phyloP scores from a whole-genome alignment of 768 basidiomycete species.

The Glaciozyma antarctica region DNA sequence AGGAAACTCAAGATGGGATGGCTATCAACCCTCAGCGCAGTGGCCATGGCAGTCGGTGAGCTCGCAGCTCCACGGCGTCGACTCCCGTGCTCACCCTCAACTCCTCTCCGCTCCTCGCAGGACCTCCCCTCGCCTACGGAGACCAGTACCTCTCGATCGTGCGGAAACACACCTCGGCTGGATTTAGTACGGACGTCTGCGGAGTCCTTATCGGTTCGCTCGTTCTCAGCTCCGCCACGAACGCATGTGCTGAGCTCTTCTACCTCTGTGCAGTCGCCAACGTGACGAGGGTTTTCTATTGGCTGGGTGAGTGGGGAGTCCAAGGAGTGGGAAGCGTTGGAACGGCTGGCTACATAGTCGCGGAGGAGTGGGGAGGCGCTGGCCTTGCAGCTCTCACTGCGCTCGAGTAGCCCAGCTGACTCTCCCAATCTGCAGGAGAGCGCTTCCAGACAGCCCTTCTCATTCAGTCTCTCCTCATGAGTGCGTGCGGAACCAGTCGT shows the following conservation, averaged over 20 bases:
- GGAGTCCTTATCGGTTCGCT: constrained; percentile 22
- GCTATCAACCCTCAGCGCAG: constrained; percentile 1
- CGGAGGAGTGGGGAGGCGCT: not conserved
- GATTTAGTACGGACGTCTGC: constrained; percentile 28
- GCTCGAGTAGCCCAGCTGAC: not conserved
- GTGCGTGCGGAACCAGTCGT: too few relatives aligned
- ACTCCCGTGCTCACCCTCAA: not conserved
- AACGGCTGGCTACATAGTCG: too few relatives aligned
- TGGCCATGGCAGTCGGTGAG: constrained; percentile 25
- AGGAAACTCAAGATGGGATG: constrained; percentile 9
- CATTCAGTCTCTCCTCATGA: constrained; percentile 26
- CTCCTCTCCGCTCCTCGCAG: not conserved
- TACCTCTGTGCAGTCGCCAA: constrained; percentile 18
- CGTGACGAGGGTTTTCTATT: constrained; percentile 23
- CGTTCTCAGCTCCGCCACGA: not conserved
- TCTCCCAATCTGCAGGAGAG: constrained; percentile 6
- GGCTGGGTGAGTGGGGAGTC: constrained; percentile 1
- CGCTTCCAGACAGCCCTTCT: constrained; percentile 29
- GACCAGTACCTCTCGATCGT: constrained; percentile 20
- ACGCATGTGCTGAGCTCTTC: not conserved
- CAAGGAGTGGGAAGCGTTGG: too few relatives aligned
- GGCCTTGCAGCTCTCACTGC: not conserved
- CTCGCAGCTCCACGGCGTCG: constrained; percentile 25
- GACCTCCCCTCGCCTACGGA: not conserved
- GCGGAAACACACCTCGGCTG: constrained; percentile 19